Evolutionary conservation across 2,329 filamentous ascomycete genomes (phyloP).

Genomic region (Cordyceps tenuipes): DNA sequence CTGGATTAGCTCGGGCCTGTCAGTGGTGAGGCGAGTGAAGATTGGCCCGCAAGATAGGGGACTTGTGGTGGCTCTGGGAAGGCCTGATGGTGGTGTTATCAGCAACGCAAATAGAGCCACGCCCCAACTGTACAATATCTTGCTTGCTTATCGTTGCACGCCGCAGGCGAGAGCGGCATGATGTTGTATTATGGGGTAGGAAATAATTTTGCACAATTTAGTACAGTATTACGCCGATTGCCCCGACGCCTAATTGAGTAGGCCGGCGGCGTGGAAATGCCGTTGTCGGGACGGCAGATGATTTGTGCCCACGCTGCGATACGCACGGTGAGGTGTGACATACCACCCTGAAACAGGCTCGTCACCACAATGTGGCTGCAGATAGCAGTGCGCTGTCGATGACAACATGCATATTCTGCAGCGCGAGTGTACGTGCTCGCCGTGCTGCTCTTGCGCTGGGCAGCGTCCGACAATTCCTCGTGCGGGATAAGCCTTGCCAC

Average conservation of each 20-base stretch:
- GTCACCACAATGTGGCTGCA: neutral
- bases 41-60: neutral
- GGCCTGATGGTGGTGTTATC: constrained; percentile 9
- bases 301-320: neutral
- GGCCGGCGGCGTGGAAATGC: neutral
- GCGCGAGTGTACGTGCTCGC: neutral
- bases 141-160: constrained; percentile 7
- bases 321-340: neutral
- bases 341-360: neutral
- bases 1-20: neutral
- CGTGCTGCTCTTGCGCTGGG: neutral
- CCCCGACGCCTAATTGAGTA: neutral
- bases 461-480: constrained; percentile 3
- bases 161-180: neutral
- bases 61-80: too few species aligned
- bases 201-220: neutral
- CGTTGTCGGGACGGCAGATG: neutral
- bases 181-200: neutral
- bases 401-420: neutral
- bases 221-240: neutral
- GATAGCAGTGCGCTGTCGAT: neutral
- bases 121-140: neutral
- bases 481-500: neutral
- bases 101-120: neutral
- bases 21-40: neutral